A percentile compares a stretch with the other conserved stretches of the same genome.
phyloP scores from a whole-genome alignment of 2,329 filamentous ascomycete genomes.

The Cordyceps javanica region DNA sequence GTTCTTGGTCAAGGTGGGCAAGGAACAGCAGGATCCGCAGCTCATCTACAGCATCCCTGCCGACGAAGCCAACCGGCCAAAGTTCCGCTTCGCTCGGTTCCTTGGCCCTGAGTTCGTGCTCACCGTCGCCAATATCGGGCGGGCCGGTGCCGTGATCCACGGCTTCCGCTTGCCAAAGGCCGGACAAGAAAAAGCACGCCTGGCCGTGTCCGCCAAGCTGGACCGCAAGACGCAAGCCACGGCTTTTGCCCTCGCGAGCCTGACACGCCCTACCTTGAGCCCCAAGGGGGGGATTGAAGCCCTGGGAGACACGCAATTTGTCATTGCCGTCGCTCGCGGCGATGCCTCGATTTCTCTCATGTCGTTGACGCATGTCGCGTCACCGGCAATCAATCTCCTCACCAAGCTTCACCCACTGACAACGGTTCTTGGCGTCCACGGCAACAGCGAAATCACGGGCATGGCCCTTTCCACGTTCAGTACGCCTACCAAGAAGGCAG shows the following conservation, averaged over 20 bases:
- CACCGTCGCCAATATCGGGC: conserved; percentile 51
- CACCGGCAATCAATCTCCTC: conserved; percentile 42
- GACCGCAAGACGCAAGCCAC: conserved; percentile 66
- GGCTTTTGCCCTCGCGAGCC: conserved; percentile 67
- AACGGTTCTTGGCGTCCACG: conserved; percentile 49
- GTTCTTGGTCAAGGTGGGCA: conserved; percentile 56
- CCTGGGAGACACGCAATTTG: conserved; percentile 65
- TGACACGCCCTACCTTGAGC: conserved; percentile 50
- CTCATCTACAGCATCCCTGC: conserved; percentile 52
- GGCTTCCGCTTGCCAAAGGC: conserved; percentile 46
- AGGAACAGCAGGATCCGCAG: conserved; percentile 40
- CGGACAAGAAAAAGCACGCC: conserved; percentile 34
- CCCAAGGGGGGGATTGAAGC: conserved; percentile 23
- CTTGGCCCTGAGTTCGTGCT: conserved; percentile 52
- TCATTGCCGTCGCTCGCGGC: conserved; percentile 73
- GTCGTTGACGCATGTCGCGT: conserved; percentile 63
- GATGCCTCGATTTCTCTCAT: conserved; percentile 73
- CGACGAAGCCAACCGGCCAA: conserved; percentile 40
- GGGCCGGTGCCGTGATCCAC: conserved; percentile 50
- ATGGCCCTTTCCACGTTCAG: conserved; percentile 53
- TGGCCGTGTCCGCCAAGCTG: conserved; percentile 51
- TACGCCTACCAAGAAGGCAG: conserved; percentile 22
- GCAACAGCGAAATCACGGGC: conserved; percentile 50
- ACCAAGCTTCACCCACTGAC: conserved; percentile 46
- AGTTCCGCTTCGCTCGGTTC: conserved; percentile 54